Base-by-base conservation (phyloP, 345 rosid species). In the Cardiospermum halicacabum region DNA sequence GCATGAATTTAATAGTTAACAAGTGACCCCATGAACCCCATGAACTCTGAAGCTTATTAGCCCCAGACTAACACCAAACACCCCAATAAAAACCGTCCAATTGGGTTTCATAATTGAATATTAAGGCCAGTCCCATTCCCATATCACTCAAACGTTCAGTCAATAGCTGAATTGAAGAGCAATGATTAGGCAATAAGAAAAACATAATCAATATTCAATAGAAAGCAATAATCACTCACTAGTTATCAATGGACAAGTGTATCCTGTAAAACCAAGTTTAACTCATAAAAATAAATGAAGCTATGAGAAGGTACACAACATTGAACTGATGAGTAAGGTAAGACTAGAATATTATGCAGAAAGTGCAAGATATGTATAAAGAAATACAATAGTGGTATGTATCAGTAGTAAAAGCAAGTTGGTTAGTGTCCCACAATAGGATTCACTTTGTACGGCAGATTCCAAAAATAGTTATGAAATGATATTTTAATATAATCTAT, bases 31-130 rank as follows among this genome's bases (percentile, higher is more conserved):
- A 13, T 16, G 37, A 27, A 64, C 36, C 36, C 12, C 60, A 53
- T 53, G 15, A 53, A 64, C 27, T 53, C 42, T 26, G 68, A 64
- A 64, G 68, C 68, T 64, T 26, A 64, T 64, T 64, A 64, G 60
- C 58, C 51, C 9, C n/a, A n/a, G n/a, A n/a, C n/a, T n/a, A n/a
- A n/a, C n/a, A n/a, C n/a, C n/a, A n/a, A n/a, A n/a, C n/a, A n/a
- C n/a, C n/a, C n/a, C 5, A 50, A 24, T 25, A 32, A 13, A 24
- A 16, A 34, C 67, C 58, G 34, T 7, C 67, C 67, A 51, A 53
- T 18, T 64, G 12, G 53, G 5, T 37, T 30, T 47, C 9, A 18
- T 10, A 16, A 40, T 7, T 53, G 51, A 65, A 39, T 22, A 63
- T 22, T 22, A 63, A 15, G 3, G 34, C 12, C 36, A 13, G 11